Percentiles rank a stretch among this genome's conserved stretches.
Conservation (phyloP, 129 eudicot genomes). For the Saussurea involucrata region DNA sequence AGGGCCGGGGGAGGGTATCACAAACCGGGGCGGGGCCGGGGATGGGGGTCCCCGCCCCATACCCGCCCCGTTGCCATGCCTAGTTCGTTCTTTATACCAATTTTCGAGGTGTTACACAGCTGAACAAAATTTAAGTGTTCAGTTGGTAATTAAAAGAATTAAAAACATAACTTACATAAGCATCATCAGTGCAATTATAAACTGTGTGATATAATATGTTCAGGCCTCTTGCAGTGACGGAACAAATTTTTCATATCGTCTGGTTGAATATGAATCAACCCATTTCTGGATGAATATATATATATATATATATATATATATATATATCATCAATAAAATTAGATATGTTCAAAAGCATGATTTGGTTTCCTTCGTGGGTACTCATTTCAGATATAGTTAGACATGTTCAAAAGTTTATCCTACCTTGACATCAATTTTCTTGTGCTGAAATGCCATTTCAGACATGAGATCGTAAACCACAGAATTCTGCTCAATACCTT, state of each 20-base stretch:
- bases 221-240: slow-evolving; percentile 64
- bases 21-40: no score
- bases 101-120: no score
- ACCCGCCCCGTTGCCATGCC: no score
- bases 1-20: no score
- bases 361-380: not conserved
- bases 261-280: slow-evolving; percentile 49
- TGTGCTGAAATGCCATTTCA: slow-evolving; percentile 73
- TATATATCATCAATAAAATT: not conserved
- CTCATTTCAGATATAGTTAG: not conserved
- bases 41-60: no score
- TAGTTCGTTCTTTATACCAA: no score
- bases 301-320: no score
- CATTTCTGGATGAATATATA: slow-evolving; percentile 54
- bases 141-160: not conserved
- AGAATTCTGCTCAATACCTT: slow-evolving; percentile 89
- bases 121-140: not conserved
- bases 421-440: slow-evolving; percentile 62
- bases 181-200: slow-evolving; percentile 88
- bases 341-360: not conserved
- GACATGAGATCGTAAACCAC: slow-evolving; percentile 88
- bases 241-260: slow-evolving; percentile 63
- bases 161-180: slow-evolving; percentile 44
- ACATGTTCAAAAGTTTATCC: not conserved
- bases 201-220: slow-evolving; percentile 66